Percentiles rank a stretch among this genome's conserved stretches.
Conservation (phyloP, 495 filamentous ascomycete species). For the Daldinia loculata region DNA sequence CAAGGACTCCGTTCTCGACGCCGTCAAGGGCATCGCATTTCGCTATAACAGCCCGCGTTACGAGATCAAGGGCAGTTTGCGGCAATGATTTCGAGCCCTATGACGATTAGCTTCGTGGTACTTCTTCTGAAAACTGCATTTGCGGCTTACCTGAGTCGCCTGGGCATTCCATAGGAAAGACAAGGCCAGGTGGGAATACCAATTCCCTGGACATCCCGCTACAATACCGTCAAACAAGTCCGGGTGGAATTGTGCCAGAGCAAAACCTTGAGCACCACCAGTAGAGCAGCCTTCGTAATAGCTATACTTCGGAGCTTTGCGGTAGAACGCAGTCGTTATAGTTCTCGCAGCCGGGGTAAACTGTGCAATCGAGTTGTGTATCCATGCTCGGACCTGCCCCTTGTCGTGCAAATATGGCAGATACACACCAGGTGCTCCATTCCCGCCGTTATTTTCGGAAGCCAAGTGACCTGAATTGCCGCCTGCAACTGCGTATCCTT, state of each 20-base stretch:
- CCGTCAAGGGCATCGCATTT: conserved; percentile 54
- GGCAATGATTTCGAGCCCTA: conserved; percentile 34
- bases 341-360: conserved; percentile 47
- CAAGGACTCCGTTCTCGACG: conserved; percentile 51
- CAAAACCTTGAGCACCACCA: conserved; percentile 59
- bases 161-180: conserved; percentile 54
- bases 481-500: conserved; percentile 51
- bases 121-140: background rate
- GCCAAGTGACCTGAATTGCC: conserved; percentile 48
- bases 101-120: background rate
- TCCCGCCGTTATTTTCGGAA: conserved; percentile 40
- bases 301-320: conserved; percentile 40
- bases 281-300: conserved; percentile 58
- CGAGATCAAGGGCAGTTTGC: conserved; percentile 48
- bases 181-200: conserved; percentile 54
- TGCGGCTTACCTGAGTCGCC: conserved; percentile 38
- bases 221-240: conserved; percentile 55
- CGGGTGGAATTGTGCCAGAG: conserved; percentile 54
- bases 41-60: conserved; percentile 45
- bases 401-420: conserved; percentile 47
- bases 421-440: conserved; percentile 37
- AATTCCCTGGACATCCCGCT: conserved; percentile 55
- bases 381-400: conserved; percentile 53
- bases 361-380: conserved; percentile 54
- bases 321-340: conserved; percentile 47